Evolutionary conservation across 2,329 filamentous ascomycete genomes (phyloP).

Genomic region (Orbilia javanica): DNA sequence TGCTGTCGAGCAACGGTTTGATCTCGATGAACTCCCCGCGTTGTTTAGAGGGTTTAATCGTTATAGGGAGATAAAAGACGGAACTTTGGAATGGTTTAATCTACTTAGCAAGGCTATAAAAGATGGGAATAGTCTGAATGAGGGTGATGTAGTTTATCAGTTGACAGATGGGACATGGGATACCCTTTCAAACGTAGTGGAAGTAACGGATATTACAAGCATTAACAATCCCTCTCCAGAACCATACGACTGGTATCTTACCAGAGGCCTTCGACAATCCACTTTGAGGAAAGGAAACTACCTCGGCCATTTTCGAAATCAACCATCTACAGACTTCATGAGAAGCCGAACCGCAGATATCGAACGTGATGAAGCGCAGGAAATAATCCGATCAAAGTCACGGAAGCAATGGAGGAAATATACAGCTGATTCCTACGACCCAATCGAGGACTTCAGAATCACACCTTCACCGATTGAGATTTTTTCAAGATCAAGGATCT

Average conservation of each 20-base stretch:
- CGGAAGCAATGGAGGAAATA: neutral
- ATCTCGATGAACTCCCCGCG: conserved; percentile 8
- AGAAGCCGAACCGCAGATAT: neutral
- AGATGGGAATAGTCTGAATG: conserved; percentile 17
- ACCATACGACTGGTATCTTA: conserved; percentile 21
- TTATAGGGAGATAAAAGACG: conserved; percentile 19
- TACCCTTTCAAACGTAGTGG: conserved; percentile 17
- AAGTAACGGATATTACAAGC: neutral
- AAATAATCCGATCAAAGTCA: neutral
- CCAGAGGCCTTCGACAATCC: conserved; percentile 3
- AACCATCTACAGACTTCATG: conserved; percentile 11
- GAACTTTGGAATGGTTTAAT: conserved; percentile 8
- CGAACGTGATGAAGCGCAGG: conserved; percentile 14
- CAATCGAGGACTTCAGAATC: neutral
- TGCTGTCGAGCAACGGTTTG: conserved; percentile 10
- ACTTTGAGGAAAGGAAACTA: neutral
- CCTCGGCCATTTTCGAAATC: neutral
- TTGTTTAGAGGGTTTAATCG: conserved; percentile 5
- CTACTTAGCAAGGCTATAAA: neutral
- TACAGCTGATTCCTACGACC: neutral
- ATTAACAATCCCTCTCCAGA: neutral
- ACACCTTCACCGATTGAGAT: neutral
- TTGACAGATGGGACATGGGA: neutral
- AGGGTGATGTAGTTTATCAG: conserved; percentile 25
- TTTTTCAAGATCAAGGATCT: neutral